Evolutionary conservation across 2,329 filamentous ascomycete genomes (phyloP), one percentile per base, ranked within the genome.

Genomic region (Paecilomyces sp.): DNA sequence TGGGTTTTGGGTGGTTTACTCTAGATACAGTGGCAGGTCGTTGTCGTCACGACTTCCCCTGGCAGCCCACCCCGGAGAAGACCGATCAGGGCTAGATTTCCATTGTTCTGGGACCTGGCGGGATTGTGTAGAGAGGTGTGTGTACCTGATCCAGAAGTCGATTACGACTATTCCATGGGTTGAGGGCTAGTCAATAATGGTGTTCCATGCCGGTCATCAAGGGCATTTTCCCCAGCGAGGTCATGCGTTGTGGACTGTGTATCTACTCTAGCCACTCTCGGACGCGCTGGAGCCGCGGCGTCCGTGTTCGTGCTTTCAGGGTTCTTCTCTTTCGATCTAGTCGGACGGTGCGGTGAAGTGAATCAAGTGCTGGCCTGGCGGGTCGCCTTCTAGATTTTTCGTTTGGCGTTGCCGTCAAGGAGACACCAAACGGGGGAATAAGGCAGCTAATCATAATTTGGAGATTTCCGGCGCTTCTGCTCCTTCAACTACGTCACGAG

Each of bases 331-430:
- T 47, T 47, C n/a, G 41, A 47, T 47, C 24, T 53, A 25, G 51
- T 30, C 24, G 9, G 28, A 30, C 51, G 18, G 18, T 53, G 28
- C 51, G 51, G 51, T 47, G 41, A 47, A 47, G 41, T 47, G 41
- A 47, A 47, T 47, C 41, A 47, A 47, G 15, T 53, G 51, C 51
- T 22, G 51, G 18, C 24, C 13, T 5, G 13, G 28, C 51, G 22
- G 28, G 51, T 53, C 51, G 51, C 51, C 51, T 53, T 53, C 51
- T 53, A 53, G 51, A 53, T 53, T 53, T 53, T 53, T 53, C 51
- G 51, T 53, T 53, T 47, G 41, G 51, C 22, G 22, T 30, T 30
- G 31, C 31, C 31, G 31, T 33, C 31, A 33, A 33, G 31, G 31
- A 33, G 31, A 33, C 5, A 33, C 31, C 51, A 30, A 53, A 53